Percentiles rank a stretch among this genome's conserved stretches.
Evolutionary conservation across 2,329 filamentous ascomycete species (phyloP).

Genomic region (Fusarium sp.): DNA sequence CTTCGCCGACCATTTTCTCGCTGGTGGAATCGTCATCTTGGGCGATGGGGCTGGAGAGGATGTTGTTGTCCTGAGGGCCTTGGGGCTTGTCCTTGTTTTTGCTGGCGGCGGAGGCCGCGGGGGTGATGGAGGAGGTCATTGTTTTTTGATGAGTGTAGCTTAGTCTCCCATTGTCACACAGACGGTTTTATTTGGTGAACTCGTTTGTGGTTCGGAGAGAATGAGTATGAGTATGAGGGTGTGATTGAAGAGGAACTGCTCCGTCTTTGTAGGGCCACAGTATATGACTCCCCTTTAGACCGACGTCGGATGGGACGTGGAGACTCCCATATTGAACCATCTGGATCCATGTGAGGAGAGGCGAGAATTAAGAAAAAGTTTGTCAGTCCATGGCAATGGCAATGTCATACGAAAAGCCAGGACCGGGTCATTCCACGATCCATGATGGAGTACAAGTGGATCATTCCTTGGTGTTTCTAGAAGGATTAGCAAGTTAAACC

Average conservation of each 20-base stretch:
- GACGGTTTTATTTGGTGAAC: slow-evolving; percentile 8
- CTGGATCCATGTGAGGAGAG: slow-evolving; percentile 16
- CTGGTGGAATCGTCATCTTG: slow-evolving; percentile 29
- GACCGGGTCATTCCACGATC: slow-evolving; percentile 23
- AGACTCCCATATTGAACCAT: neutral
- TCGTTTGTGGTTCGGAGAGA: neutral
- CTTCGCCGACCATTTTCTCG: slow-evolving; percentile 38
- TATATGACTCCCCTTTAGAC: slow-evolving; percentile 19
- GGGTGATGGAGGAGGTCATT: slow-evolving; percentile 31
- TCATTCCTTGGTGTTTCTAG: slow-evolving; percentile 22
- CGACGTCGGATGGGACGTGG: slow-evolving; percentile 28
- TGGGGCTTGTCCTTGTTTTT: slow-evolving; percentile 17
- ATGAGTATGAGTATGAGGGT: neutral
- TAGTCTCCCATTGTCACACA: slow-evolving; percentile 38
- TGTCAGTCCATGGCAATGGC: slow-evolving; percentile 28
- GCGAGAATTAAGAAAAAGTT: slow-evolving; percentile 23
- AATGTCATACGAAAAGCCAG: slow-evolving; percentile 22
- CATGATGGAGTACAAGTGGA: slow-evolving; percentile 24
- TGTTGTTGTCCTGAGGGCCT: slow-evolving; percentile 10
- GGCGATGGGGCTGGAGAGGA: slow-evolving; percentile 4
- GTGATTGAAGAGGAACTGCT: slow-evolving; percentile 1
- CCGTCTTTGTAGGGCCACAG: slow-evolving; percentile 24
- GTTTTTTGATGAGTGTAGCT: slow-evolving; percentile 1
- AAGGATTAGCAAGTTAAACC: slow-evolving; percentile 10
- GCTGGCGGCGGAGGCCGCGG: slow-evolving; percentile 27